Conservation (phyloP, 805 yeast genomes). For the Candida andamanensis region DNA sequence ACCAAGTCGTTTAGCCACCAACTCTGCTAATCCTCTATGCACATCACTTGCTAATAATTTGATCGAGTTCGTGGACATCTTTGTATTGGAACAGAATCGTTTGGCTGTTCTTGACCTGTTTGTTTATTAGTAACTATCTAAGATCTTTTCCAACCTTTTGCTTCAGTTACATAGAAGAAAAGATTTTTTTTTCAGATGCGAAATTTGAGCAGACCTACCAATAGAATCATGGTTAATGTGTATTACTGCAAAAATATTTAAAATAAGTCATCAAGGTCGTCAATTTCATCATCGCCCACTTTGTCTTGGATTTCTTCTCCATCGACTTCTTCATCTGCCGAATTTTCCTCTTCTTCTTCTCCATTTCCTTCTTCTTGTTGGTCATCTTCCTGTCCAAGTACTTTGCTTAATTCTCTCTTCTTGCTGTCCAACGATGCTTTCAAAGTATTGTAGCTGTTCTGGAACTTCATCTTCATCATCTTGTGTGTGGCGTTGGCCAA, state of each 20-base stretch:
- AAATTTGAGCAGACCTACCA: no score
- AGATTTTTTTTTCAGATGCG: no score
- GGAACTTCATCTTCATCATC: slow-evolving; percentile 79
- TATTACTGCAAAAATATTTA: no score
- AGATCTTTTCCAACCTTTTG: slow-evolving; percentile 4
- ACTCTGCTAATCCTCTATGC: slow-evolving; percentile 77
- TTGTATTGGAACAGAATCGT: neutral
- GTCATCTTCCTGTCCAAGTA: slow-evolving; percentile 23
- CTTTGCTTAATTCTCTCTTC: slow-evolving; percentile 51
- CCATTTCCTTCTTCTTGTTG: slow-evolving; percentile 24
- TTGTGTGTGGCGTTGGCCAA: slow-evolving; percentile 73
- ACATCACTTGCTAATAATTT: slow-evolving; percentile 62
- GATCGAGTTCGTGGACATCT: slow-evolving; percentile 63
- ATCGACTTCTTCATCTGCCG: slow-evolving; percentile 29
- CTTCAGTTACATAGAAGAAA: neutral
- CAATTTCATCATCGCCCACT: slow-evolving; percentile 16
- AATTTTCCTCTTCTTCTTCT: slow-evolving; percentile 23
- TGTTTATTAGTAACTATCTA: neutral
- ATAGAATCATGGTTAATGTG: no score
- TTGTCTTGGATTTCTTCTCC: slow-evolving; percentile 19
- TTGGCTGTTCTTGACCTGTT: neutral
- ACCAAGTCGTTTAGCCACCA: slow-evolving; percentile 67
- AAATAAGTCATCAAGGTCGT: slow-evolving; percentile 38
- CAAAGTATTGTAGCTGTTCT: slow-evolving; percentile 72
- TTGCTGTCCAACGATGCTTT: slow-evolving; percentile 80